These are phyloP conservation scores for Fomitopsis pinicola DNA, from an alignment of 1,284 basidiomycete species.

Conservation along the genomic window DNA sequence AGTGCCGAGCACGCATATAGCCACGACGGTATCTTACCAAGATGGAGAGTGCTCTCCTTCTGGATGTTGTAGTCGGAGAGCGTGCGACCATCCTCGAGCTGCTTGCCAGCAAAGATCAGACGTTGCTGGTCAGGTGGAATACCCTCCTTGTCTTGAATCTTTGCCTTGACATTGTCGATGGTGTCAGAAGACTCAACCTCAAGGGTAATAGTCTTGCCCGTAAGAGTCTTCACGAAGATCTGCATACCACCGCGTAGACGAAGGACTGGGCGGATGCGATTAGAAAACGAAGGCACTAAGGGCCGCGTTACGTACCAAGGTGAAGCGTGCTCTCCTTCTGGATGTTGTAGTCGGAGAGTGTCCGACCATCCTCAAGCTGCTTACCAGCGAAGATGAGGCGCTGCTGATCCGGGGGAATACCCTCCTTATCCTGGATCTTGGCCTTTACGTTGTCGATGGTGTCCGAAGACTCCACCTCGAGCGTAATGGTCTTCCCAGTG, in stretches of 20 bases:
- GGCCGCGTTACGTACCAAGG: not conserved
- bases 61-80: conserved; percentile 74
- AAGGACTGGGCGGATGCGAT: conserved; percentile 3
- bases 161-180: conserved; percentile 16
- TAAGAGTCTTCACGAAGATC: conserved; percentile 16
- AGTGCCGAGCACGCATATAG: not conserved
- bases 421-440: conserved; percentile 29
- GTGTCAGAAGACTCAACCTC: conserved; percentile 15
- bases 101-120: conserved; percentile 15
- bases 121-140: conserved; percentile 15
- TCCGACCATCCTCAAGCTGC: conserved; percentile 1
- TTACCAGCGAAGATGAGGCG: conserved; percentile 1
- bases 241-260: conserved; percentile 11
- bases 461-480: conserved; percentile 26
- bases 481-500: conserved; percentile 27
- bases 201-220: conserved; percentile 14
- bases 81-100: conserved; percentile 35
- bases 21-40: conserved; percentile 31
- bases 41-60: conserved; percentile 77
- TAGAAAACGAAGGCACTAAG: not conserved
- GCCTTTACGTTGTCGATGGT: conserved; percentile 26
- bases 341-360: conserved; percentile 1
- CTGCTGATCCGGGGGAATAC: conserved; percentile 7
- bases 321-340: conserved; percentile 1
- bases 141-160: conserved; percentile 16